A percentile compares a stretch with the other conserved stretches of the same genome.
Evolutionary conservation across 805 yeast genomes (phyloP).

Genomic region (Torulaspora microellipsoides): DNA sequence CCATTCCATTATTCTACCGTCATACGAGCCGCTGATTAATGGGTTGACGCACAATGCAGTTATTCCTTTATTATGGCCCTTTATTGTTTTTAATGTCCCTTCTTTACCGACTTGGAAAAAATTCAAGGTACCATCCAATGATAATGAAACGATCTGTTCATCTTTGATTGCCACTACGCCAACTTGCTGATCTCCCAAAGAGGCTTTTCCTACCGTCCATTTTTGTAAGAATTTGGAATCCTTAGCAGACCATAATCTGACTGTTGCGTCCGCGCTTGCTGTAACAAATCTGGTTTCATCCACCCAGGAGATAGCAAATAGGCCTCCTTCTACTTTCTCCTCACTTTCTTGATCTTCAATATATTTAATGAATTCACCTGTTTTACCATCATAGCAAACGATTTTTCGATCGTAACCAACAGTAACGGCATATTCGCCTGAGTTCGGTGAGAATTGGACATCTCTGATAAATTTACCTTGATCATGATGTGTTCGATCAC

Average conservation of each 20-base stretch:
- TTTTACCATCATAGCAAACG: constrained; percentile 78
- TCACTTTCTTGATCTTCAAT: constrained; percentile 34
- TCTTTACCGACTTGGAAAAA: constrained; percentile 44
- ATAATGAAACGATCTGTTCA: constrained; percentile 57
- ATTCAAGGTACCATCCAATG: constrained; percentile 68
- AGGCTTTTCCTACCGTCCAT: constrained; percentile 45
- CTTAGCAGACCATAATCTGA: constrained; percentile 60
- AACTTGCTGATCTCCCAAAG: constrained; percentile 64
- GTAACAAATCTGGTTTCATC: constrained; percentile 58
- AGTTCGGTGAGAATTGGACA: constrained; percentile 72
- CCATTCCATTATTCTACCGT: constrained; percentile 73
- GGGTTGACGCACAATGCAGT: constrained; percentile 48
- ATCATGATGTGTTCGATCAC: constrained; percentile 68
- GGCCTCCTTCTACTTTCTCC: constrained; percentile 65
- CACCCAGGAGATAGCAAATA: constrained; percentile 73
- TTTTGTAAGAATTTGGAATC: constrained; percentile 41
- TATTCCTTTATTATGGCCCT: constrained; percentile 81
- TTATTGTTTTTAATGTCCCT: constrained; percentile 36
- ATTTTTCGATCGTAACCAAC: constrained; percentile 83
- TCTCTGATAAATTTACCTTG: constrained; percentile 66
- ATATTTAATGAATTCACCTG: constrained; percentile 66
- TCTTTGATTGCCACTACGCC: constrained; percentile 64
- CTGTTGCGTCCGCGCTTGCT: constrained; percentile 74
- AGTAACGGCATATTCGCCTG: constrained; percentile 61
- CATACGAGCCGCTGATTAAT: constrained; percentile 67